Evolutionary conservation across 306 rosid species (phyloP).

Genomic region (Cucumis cinereus): DNA sequence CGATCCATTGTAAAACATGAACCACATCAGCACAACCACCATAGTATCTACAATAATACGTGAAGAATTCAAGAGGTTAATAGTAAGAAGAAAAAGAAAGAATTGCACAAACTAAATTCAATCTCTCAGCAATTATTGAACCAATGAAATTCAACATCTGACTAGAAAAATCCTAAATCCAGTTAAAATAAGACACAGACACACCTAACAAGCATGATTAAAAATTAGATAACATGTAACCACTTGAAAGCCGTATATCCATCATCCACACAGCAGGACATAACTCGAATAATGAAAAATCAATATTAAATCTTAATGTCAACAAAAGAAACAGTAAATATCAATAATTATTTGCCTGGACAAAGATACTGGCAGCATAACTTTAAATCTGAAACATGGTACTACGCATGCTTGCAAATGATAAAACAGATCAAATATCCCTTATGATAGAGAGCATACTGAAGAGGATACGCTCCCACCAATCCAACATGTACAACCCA

Average conservation of each 20-base stretch:
- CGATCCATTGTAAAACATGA: conserved; percentile 37
- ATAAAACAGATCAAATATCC: neutral
- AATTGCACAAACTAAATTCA: neutral
- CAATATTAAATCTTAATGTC: too few relatives aligned
- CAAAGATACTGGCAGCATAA: neutral
- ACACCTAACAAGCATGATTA: neutral
- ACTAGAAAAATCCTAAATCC: neutral
- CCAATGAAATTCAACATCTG: neutral
- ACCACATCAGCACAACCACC: conserved; percentile 69
- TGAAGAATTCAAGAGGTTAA: conserved; percentile 33
- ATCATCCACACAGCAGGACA: neutral
- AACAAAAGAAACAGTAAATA: neutral
- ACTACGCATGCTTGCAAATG: neutral
- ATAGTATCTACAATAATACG: conserved; percentile 34
- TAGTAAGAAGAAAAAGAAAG: neutral
- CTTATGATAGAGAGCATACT: conserved; percentile 46
- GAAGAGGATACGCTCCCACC: conserved; percentile 92
- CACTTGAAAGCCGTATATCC: neutral
- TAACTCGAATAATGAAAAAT: neutral
- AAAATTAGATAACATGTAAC: neutral
- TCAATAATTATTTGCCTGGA: neutral
- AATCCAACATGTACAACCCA: conserved; percentile 87
- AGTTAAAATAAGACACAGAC: neutral
- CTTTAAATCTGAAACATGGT: neutral
- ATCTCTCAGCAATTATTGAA: neutral